phyloP scores from a whole-genome alignment of 805 yeast species.

The Barnettozyma salicaria region DNA sequence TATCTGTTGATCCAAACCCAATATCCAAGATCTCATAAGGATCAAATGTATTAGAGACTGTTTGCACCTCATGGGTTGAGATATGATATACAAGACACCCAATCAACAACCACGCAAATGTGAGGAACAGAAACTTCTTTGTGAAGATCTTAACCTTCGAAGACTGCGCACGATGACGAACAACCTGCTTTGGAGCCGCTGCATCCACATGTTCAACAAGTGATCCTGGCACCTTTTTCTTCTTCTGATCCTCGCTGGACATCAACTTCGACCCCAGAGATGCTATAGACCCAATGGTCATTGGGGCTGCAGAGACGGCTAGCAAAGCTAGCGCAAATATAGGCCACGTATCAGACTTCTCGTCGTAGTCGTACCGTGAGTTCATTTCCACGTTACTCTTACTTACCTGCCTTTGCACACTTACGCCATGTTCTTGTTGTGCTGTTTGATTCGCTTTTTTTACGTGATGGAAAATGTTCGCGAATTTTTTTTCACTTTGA shows the following conservation, averaged over 20 bases:
- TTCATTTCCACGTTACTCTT: slow-evolving; percentile 16
- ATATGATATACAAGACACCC: slow-evolving; percentile 35
- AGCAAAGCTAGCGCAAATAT: slow-evolving; percentile 24
- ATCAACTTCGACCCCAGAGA: not conserved
- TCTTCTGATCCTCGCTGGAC: too few species aligned
- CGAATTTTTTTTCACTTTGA: slow-evolving; percentile 1
- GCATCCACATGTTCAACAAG: too few species aligned
- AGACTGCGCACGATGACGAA: slow-evolving; percentile 10
- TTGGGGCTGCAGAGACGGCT: slow-evolving; percentile 22
- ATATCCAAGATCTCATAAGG: slow-evolving; percentile 86
- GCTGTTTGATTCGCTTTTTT: not conserved
- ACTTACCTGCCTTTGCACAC: not conserved
- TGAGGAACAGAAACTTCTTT: slow-evolving; percentile 15
- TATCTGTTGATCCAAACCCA: slow-evolving; percentile 60
- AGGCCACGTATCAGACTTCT: slow-evolving; percentile 26
- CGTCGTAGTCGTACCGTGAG: slow-evolving; percentile 26
- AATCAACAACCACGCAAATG: slow-evolving; percentile 26
- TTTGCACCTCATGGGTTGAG: slow-evolving; percentile 31
- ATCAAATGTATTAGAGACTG: slow-evolving; percentile 57
- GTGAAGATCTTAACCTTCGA: slow-evolving; percentile 11
- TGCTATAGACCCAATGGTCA: slow-evolving; percentile 14
- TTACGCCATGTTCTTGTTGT: not conserved
- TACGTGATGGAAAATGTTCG: slow-evolving; percentile 2
- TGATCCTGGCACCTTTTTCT: not conserved
- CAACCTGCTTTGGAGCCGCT: slow-evolving; percentile 9